Evolutionary conservation across 2,329 filamentous ascomycete genomes (phyloP), one percentile per base, ranked within the genome.

Genomic region (Parastagonospora nodorum): DNA sequence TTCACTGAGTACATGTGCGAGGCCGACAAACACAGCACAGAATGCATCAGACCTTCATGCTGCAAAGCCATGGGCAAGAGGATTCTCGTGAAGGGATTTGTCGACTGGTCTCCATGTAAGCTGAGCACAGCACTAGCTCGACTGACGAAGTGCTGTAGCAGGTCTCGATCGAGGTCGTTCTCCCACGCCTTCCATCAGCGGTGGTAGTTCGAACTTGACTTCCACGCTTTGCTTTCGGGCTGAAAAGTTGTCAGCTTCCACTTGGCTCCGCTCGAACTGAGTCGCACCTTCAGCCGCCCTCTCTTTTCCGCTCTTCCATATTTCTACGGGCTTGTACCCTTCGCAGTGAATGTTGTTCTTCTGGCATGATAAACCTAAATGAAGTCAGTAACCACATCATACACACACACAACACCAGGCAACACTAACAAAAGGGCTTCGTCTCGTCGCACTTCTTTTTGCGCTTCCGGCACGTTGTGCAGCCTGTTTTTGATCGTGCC

Each of bases 261-360:
- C 2, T 32, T 38, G 43, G 41, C 30, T 51, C 32, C 11, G 28
- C 24, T 12, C 15, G 16, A 38, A 39, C 5, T 15, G 9, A 16
- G 5, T 40, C 61, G 31, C 32, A 82, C 80, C 77, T 72, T 90
- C 86, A 77, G 88, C 86, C 30, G 84, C 82, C 67, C 82, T 88
- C 72, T 93, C 88, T 69, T 85, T 90, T 27, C 91, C 90, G 67
- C 90, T 92, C 72, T 87, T 90, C 92, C 92, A 96, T 45, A 91
- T 83, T 51, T 90, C 88, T 70, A 91, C 91, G 55, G 90, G 88
- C 43, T 90, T 89, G 68, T 96, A 96, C 10, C 92, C 92, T 74
- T 96, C 91, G 69, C 92, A 96, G 10, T 92, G 85, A 10, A 96
- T 90, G 8, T 91, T 90, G 71, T 96, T 96, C 80, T 96, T 96